Conservation (phyloP, 805 yeast species). For the Brettanomyces anomalus region DNA sequence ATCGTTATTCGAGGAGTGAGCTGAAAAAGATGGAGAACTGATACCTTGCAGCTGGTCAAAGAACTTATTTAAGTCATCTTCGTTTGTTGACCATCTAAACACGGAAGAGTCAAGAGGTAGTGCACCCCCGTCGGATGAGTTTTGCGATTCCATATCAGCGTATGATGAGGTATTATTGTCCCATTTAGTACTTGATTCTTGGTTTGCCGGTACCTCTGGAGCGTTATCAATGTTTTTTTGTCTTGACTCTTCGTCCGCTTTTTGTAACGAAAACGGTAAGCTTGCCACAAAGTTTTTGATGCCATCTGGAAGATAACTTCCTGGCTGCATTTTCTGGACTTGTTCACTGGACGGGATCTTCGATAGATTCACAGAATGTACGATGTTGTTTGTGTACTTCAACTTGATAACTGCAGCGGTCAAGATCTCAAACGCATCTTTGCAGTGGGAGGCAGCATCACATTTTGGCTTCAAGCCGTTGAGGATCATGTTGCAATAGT, state of each 20-base stretch:
- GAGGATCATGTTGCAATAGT: conserved; percentile 47
- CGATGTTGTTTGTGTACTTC: conserved; percentile 31
- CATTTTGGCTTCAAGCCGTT: conserved; percentile 57
- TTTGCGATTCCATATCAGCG: background rate
- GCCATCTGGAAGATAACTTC: conserved; percentile 30
- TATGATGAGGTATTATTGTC: too few relatives aligned
- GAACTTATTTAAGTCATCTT: conserved; percentile 34
- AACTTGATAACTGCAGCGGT: conserved; percentile 63
- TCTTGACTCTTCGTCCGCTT: background rate
- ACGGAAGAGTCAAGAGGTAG: conserved; percentile 3
- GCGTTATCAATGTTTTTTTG: background rate
- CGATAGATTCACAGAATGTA: conserved; percentile 18
- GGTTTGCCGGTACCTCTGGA: background rate
- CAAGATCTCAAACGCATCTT: conserved; percentile 61
- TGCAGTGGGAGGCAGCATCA: conserved; percentile 69
- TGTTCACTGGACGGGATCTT: conserved; percentile 21
- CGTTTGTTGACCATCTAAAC: conserved; percentile 29
- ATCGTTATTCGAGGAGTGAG: conserved; percentile 10
- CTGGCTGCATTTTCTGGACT: conserved; percentile 24
- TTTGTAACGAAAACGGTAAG: conserved; percentile 15
- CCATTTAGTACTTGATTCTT: background rate
- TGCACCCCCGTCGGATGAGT: background rate
- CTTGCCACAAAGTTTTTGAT: conserved; percentile 30
- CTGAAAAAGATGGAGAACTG: conserved; percentile 18
- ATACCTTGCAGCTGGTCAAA: conserved; percentile 37